Base-by-base conservation (phyloP, 805 yeast species). In the Sugiyamaella qingdaonensis region DNA sequence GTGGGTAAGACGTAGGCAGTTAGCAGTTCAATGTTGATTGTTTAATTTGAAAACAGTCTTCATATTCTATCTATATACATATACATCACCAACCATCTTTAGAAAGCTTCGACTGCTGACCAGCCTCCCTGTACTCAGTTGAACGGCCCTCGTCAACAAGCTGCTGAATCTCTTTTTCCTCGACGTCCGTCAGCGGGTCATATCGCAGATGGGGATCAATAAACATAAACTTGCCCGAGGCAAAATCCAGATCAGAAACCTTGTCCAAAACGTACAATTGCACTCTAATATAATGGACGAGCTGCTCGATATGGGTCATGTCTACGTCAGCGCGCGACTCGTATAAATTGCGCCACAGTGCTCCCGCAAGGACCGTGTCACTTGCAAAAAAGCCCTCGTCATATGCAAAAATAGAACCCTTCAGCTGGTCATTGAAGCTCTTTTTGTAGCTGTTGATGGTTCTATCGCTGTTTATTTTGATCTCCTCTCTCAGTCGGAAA, bases 171-270 rank as follows among this genome's bases (percentile, higher is more conserved):
- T 59, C 60, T 2, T 33, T 45, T 9, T 49, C 55, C 33, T 58
- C 61, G 14, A 51, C 48, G 16, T 52, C 55, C 0, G 89, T 81
- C 60, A 90, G 74, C 18, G 85, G 86, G 59, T 78, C 82, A 47
- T 92, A 95, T 2, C 84, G 78, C 65, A 83, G 82, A 66, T 85
- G 81, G 10, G 97, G 95, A 10, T 91, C 82, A 37, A 88, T 86
- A 71, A 94, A 94, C 52, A 77, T 78, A 69, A 91, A 90, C 61
- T 84, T 81, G 32, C 99, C 99, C 60, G 87, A 81, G 1, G 95
- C 97, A 73, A 94, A 92, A 60, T 92, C 96, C 61, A 95, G 78
- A 68, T 94, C 99, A 32, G 89, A 79, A 77, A 89, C 81, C 67
- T 84, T 84, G 66, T 86, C 86, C 64, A 94, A 73, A 13, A 94